Conservation (phyloP, 2,329 filamentous ascomycete genomes). For the Penicillium sp. region DNA sequence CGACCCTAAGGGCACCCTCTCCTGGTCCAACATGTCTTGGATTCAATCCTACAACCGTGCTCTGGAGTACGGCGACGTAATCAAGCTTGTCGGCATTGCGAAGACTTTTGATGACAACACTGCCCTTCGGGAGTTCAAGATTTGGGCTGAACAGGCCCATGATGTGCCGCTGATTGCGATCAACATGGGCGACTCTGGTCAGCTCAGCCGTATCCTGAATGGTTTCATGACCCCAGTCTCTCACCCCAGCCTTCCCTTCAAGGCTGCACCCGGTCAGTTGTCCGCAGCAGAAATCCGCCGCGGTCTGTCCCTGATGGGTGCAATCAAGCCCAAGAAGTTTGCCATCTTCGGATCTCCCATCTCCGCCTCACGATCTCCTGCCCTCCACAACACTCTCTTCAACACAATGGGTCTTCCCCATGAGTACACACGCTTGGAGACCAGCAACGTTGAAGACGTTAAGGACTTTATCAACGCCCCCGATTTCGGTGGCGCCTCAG, state of each 20-base stretch:
- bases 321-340: slow-evolving; percentile 71
- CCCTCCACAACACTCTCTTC: slow-evolving; percentile 86
- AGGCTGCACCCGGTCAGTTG: slow-evolving; percentile 89
- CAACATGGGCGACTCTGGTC: slow-evolving; percentile 87
- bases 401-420: slow-evolving; percentile 73
- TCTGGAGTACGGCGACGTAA: slow-evolving; percentile 82
- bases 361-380: slow-evolving; percentile 74
- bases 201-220: slow-evolving; percentile 86
- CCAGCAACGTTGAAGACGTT: slow-evolving; percentile 60
- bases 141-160: slow-evolving; percentile 67
- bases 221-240: slow-evolving; percentile 92
- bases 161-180: slow-evolving; percentile 85
- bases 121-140: slow-evolving; percentile 74
- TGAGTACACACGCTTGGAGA: slow-evolving; percentile 72
- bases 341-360: slow-evolving; percentile 87
- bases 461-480: slow-evolving; percentile 62
- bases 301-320: slow-evolving; percentile 72
- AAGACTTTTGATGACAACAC: slow-evolving; percentile 78
- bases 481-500: slow-evolving; percentile 86
- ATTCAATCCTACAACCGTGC: slow-evolving; percentile 84
- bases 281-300: slow-evolving; percentile 83
- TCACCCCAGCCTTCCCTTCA: slow-evolving; percentile 82
- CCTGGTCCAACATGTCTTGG: slow-evolving; percentile 93
- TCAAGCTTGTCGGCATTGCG: slow-evolving; percentile 88
- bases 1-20: slow-evolving; percentile 72